A percentile compares a stretch with the other conserved stretches of the same genome.
Conservation (phyloP, 129 eudicot genomes). For the Helichrysum umbraculigerum region DNA sequence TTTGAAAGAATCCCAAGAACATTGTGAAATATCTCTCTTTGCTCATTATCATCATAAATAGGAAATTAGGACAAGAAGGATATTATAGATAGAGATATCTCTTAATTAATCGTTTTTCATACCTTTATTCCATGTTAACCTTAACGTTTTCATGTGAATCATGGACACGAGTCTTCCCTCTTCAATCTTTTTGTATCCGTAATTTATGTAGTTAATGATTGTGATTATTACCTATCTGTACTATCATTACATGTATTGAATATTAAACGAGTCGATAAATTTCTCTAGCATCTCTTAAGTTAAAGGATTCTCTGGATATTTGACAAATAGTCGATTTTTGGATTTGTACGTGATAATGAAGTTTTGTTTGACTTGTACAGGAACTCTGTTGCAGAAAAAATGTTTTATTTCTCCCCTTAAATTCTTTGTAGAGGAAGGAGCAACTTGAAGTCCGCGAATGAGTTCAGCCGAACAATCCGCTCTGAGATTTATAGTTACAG, state of each 20-base stretch:
- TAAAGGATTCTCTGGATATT: no score
- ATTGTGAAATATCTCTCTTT: neutral
- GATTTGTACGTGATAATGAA: slow-evolving; percentile 6
- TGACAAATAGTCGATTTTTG: neutral
- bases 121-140: neutral
- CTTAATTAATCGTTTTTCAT: neutral
- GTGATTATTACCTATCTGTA: neutral
- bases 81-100: neutral
- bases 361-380: slow-evolving; percentile 10
- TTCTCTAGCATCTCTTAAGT: neutral
- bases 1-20: neutral
- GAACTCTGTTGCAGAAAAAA: slow-evolving; percentile 4
- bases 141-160: neutral
- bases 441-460: neutral
- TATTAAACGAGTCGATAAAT: neutral
- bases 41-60: neutral
- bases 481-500: slow-evolving; percentile 11
- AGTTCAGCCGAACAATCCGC: slow-evolving; percentile 12
- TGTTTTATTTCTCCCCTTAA: slow-evolving; percentile 1
- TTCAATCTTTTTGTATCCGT: neutral
- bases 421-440: slow-evolving; percentile 22
- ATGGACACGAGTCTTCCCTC: neutral
- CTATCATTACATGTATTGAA: neutral
- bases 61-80: neutral
- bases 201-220: neutral